Conservation (phyloP, 345 rosid genomes). For the Reutealis trisperma region DNA sequence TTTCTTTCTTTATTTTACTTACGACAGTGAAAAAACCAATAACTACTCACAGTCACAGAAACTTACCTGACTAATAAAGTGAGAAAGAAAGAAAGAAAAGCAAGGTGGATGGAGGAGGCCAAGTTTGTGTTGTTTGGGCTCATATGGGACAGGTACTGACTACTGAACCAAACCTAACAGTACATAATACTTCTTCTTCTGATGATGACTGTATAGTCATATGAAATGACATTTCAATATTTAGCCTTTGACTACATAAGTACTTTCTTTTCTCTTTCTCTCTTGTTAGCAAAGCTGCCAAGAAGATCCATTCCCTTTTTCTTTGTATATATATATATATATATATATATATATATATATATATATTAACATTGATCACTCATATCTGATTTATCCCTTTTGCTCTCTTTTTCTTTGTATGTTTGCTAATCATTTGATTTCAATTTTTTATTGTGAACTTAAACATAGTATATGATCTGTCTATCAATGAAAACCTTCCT, state of each 20-base stretch:
- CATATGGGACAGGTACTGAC: conserved; percentile 8
- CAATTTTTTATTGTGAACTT: conserved; percentile 12
- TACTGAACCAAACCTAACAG: conserved; percentile 13
- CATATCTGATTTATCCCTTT: not conserved
- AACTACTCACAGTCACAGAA: conserved; percentile 4
- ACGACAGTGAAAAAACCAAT: not conserved
- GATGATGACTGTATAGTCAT: conserved; percentile 23
- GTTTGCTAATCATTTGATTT: conserved; percentile 49
- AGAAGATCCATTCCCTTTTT: conserved; percentile 32
- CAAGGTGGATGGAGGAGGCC: not conserved
- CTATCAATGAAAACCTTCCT: conserved; percentile 20
- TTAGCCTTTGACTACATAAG: conserved; percentile 10
- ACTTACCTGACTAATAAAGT: not conserved
- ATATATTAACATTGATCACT: conserved; percentile 1
- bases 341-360: too few species aligned
- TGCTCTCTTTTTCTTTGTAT: not conserved
- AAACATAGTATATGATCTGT: conserved; percentile 40
- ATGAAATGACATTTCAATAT: conserved; percentile 45
- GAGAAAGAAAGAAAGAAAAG: too few species aligned
- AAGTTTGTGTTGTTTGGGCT: conserved; percentile 19
- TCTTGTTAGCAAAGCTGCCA: conserved; percentile 35
- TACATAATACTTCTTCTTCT: conserved; percentile 10
- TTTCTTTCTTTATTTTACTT: not conserved
- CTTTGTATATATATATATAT: too few species aligned
- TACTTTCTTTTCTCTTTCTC: conserved; percentile 8